These are phyloP conservation scores for Zygosaccharomyces gambellarensis DNA, from an alignment of 805 yeast species.

Conservation along the genomic window DNA sequence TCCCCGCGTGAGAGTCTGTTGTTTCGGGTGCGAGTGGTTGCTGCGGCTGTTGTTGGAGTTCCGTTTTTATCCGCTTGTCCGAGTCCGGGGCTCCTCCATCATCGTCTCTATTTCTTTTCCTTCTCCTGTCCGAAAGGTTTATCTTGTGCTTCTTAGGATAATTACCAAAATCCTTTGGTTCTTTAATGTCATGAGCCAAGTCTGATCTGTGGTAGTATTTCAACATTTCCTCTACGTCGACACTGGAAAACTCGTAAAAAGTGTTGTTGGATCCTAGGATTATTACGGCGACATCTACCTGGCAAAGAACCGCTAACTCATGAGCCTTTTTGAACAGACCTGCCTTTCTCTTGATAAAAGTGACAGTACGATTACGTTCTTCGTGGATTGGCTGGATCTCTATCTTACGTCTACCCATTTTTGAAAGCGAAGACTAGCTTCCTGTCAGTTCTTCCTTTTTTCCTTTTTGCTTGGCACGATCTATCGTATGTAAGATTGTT, in stretches of 20 bases:
- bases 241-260: constrained; percentile 78
- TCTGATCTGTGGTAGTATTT: constrained; percentile 35
- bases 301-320: constrained; percentile 76
- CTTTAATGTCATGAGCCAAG: constrained; percentile 51
- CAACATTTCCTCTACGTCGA: constrained; percentile 51
- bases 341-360: constrained; percentile 90
- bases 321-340: constrained; percentile 74
- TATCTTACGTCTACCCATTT: constrained; percentile 95
- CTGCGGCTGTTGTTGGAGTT: not conserved
- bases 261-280: constrained; percentile 79
- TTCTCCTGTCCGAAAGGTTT: constrained; percentile 11
- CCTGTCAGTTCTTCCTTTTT: not conserved
- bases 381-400: constrained; percentile 87
- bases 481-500: not conserved
- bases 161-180: constrained; percentile 63
- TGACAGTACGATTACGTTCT: constrained; percentile 64
- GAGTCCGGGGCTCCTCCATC: constrained; percentile 13
- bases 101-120: constrained; percentile 10
- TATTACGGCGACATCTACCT: constrained; percentile 87
- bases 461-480: not conserved
- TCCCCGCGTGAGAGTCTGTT: not conserved
- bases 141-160: constrained; percentile 38
- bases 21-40: not conserved
- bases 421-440: not conserved
- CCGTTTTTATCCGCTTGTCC: constrained; percentile 6